Evolutionary conservation across 768 basidiomycete species (phyloP).

Genomic region (Leccinum ochraceum): DNA sequence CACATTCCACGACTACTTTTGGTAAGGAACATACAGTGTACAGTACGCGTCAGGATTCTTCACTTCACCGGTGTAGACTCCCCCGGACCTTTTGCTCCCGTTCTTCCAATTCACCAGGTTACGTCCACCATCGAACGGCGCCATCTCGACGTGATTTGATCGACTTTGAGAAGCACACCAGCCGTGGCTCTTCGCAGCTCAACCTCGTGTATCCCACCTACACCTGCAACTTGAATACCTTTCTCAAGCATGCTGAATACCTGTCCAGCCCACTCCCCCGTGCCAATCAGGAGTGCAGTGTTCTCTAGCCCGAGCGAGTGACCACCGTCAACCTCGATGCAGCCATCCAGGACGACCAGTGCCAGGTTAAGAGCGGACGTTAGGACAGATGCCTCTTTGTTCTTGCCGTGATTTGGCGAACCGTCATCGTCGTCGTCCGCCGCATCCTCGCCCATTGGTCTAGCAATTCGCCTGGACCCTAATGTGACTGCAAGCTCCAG

Average conservation of each 20-base stretch:
- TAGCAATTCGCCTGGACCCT: slow-evolving; percentile 64
- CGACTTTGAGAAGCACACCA: slow-evolving; percentile 79
- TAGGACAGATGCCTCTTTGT: slow-evolving; percentile 72
- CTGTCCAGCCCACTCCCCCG: slow-evolving; percentile 78
- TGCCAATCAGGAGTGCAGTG: slow-evolving; percentile 64
- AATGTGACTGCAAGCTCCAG: slow-evolving; percentile 83
- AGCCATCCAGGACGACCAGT: slow-evolving; percentile 73
- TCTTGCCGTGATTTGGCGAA: slow-evolving; percentile 22
- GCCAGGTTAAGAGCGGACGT: slow-evolving; percentile 76
- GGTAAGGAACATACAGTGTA: too few species aligned
- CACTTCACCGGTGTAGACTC: too few species aligned
- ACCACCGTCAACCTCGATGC: slow-evolving; percentile 76
- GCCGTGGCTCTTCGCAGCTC: slow-evolving; percentile 70
- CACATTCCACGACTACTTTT: background rate
- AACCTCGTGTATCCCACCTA: slow-evolving; percentile 64
- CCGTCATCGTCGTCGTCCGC: slow-evolving; percentile 32
- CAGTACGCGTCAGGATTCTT: too few species aligned
- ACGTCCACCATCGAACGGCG: slow-evolving; percentile 60
- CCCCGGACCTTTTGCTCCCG: background rate
- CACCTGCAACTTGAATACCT: slow-evolving; percentile 59
- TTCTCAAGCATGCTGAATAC: slow-evolving; percentile 67
- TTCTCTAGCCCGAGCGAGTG: slow-evolving; percentile 74
- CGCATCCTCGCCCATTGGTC: slow-evolving; percentile 35
- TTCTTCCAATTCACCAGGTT: background rate
- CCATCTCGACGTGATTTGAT: slow-evolving; percentile 70